Evolutionary conservation across 805 yeast species (phyloP).

Genomic region (Metschnikowia lachancei): DNA sequence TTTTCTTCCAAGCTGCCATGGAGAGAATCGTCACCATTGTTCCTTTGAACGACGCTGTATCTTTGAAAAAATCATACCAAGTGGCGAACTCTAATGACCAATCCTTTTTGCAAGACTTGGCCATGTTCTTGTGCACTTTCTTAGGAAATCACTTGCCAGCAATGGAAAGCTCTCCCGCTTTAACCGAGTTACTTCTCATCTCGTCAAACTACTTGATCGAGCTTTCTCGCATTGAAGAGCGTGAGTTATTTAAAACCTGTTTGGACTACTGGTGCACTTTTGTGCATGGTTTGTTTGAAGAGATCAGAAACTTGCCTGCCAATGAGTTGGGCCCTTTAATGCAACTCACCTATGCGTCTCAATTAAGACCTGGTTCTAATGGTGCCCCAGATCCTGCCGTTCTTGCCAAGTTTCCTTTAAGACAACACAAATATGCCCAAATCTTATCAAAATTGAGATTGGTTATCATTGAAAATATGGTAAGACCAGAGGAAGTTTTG

Average conservation of each 20-base stretch:
- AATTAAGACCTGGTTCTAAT: conserved; percentile 47
- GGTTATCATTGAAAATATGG: conserved; percentile 97
- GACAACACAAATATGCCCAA: conserved; percentile 80
- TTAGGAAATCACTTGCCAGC: conserved; percentile 67
- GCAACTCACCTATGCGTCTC: conserved; percentile 54
- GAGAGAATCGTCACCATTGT: conserved; percentile 65
- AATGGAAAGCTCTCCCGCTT: conserved; percentile 52
- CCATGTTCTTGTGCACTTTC: conserved; percentile 87
- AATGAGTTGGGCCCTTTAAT: conserved; percentile 70
- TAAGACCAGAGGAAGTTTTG: conserved; percentile 95
- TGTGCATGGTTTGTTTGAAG: conserved; percentile 79
- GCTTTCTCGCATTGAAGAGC: conserved; percentile 86
- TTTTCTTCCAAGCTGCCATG: conserved; percentile 70
- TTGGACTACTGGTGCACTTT: conserved; percentile 91
- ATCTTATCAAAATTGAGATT: conserved; percentile 79
- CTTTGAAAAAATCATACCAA: conserved; percentile 68
- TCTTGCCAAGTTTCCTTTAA: conserved; percentile 73
- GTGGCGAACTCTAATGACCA: conserved; percentile 81
- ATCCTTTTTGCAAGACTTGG: conserved; percentile 91
- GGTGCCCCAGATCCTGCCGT: conserved; percentile 87
- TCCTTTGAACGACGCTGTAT: conserved; percentile 58
- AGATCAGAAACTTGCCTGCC: conserved; percentile 76
- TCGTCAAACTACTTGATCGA: conserved; percentile 81
- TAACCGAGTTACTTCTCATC: conserved; percentile 58
- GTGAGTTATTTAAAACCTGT: conserved; percentile 93